phyloP scores from a whole-genome alignment of 2,329 filamentous ascomycete genomes.

The Penicillium sp. region DNA sequence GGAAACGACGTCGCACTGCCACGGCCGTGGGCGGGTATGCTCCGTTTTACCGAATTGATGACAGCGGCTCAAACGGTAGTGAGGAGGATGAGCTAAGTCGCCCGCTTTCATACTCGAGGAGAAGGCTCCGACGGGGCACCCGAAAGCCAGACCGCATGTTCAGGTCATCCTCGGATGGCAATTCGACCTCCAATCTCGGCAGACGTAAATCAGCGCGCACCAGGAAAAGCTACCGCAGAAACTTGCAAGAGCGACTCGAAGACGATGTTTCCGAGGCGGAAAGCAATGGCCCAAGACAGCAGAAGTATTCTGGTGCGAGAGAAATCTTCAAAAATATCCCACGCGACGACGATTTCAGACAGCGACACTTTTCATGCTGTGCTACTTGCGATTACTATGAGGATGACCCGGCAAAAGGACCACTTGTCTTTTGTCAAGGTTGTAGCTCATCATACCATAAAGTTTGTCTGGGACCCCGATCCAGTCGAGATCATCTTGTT shows the following conservation, averaged over 20 bases:
- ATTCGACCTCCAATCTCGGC: slow-evolving; percentile 13
- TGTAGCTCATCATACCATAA: slow-evolving; percentile 86
- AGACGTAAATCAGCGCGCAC: slow-evolving; percentile 38
- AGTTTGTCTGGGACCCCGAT: slow-evolving; percentile 75
- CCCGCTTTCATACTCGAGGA: background rate
- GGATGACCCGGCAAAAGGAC: slow-evolving; percentile 63
- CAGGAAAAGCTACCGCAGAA: slow-evolving; percentile 35
- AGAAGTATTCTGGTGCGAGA: slow-evolving; percentile 62
- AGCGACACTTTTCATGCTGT: slow-evolving; percentile 72
- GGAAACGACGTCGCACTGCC: background rate
- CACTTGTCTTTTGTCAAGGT: slow-evolving; percentile 85
- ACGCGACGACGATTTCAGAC: slow-evolving; percentile 67
- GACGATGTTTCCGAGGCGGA: slow-evolving; percentile 42
- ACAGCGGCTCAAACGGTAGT: slow-evolving; percentile 3
- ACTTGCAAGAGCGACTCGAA: slow-evolving; percentile 50
- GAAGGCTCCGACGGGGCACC: background rate
- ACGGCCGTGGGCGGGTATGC: background rate
- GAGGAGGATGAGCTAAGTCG: slow-evolving; percentile 10
- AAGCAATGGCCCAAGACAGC: slow-evolving; percentile 51
- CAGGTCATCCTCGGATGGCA: slow-evolving; percentile 13
- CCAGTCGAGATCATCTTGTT: slow-evolving; percentile 78
- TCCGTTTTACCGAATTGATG: background rate
- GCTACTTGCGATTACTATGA: slow-evolving; percentile 68
- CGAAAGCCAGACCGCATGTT: background rate
- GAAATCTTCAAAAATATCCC: slow-evolving; percentile 73